Percentiles rank a stretch among this genome's conserved stretches.
These are phyloP conservation scores for barley (Hordeum vulgare) DNA, from an alignment of 176 grass and related monocot genomes.

Conservation along the genomic window DNA sequence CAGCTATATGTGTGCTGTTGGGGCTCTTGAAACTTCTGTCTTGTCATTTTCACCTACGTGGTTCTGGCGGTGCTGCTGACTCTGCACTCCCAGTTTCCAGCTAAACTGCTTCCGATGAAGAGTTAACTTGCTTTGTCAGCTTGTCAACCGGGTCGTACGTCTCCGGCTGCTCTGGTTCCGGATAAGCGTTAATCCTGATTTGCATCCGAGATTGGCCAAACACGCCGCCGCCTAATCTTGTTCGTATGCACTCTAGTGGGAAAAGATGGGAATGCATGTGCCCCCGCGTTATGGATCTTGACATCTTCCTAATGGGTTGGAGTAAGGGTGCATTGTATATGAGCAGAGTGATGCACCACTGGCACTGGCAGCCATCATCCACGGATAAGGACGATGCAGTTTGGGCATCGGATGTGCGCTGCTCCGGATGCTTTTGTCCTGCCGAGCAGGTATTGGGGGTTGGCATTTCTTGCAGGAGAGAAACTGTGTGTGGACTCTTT, in stretches of 20 bases:
- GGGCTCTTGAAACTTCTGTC: neutral
- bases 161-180: neutral
- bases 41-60: neutral
- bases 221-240: neutral
- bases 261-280: neutral
- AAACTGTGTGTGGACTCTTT: neutral
- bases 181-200: neutral
- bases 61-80: neutral
- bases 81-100: neutral
- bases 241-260: neutral
- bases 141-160: neutral
- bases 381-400: neutral
- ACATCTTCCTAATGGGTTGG: constrained; percentile 24
- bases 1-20: neutral
- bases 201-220: neutral
- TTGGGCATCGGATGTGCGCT: neutral
- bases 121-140: neutral
- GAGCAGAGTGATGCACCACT: neutral
- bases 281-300: neutral
- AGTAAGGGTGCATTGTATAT: neutral
- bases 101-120: neutral
- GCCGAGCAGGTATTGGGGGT: neutral
- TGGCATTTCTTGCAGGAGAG: neutral
- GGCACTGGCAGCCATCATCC: neutral
- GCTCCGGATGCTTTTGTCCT: neutral